Base-by-base conservation (phyloP, 441 rosid genomes). In the Croton setiger region DNA sequence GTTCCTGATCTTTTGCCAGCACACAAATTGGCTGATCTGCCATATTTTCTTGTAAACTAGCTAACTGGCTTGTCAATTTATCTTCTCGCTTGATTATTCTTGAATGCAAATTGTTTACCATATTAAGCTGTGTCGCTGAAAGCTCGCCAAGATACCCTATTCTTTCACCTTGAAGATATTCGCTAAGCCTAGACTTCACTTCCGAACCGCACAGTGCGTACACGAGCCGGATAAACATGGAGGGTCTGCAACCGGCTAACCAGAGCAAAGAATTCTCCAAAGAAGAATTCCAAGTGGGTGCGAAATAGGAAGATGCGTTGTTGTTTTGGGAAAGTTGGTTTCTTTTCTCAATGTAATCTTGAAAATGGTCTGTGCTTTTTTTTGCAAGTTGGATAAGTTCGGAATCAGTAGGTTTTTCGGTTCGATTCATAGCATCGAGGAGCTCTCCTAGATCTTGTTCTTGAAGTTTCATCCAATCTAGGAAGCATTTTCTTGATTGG, bases 221-320 rank as follows among this genome's bases (percentile, higher is more conserved):
- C 21, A 81, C 21, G 12, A 85, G 80, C 45, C 85, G 66, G 64
- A 83, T 57, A 58, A 57, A 80, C 11, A 76, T 69, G 27, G 92
- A 77, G 5, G 88, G 89, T 55, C 87, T 58, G 63, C 87, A 87
- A 7, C 87, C 87, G 7, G 78, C 84, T 23, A 83, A 53, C 83
- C 89, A 81, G 44, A 79, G 72, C 8, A 80, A 68, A 54, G 85
- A 82, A 65, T 84, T 84, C 80, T 82, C 88, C 10, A 81, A 44
- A 37, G 81, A 57, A 20, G 76, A 82, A 72, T 77, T 77, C 84
- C 82, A 82, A 13, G 64, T 7, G 5, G 87, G 88, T 0, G 80
- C 82, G 51, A 85, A 79, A 60, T 70, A 81, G 66, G 5, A 21
- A 0, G 80, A 76, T 64, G 75, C 72, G 12, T 76, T 63, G 2